Base-by-base conservation (phyloP, 805 yeast genomes). In the Ogataea methylovora region DNA sequence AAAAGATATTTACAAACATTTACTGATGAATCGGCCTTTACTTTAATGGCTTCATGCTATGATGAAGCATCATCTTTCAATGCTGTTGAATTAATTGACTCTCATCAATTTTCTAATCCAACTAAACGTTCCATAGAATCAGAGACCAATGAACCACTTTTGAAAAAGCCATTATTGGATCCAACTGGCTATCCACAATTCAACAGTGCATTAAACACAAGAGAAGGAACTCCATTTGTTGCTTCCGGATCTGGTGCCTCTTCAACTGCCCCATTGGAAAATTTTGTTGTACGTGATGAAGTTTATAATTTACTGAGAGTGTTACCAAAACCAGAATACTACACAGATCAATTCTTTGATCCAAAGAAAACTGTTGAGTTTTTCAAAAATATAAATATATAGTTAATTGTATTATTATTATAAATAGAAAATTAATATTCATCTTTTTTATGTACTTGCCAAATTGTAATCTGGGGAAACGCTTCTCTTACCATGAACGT, bases 1-100 rank as follows among this genome's bases (percentile, higher is more conserved):
- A 67, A 64, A 36, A 70, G 94, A 41, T 87, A 70, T 54, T 60
- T 68, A 22, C 78, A 74, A 40, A 57, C 69, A 24, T 87, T 84
- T 54, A 84, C 88, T 0, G 71, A 74, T 5, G 79, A 72, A 21
- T 67, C 70, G 5, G 47, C 52, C 17, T 50, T 49, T 37, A 43
- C 38, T 11, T 35, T 56, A 13, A 26, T 50, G 3, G 29, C 45
- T 7, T 29, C 49, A 8, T 3, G 62, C 56, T 39, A 39, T 10
- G 47, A 43, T 4, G 17, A 24, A 7, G 44, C 39, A 29, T 33
- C 39, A 8, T 26, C 34, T 6, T 54, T 52, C 44, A 60, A 61
- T 29, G 53, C 58, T 19, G 56, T 58, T 19, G 53, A 49, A 23
- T 35, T 58, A 11, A 60, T 68, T 39, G 66, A 63, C 29, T 59